These are phyloP conservation scores for Eutrema yunnanense DNA, from an alignment of 345 rosid species.

Conservation along the genomic window DNA sequence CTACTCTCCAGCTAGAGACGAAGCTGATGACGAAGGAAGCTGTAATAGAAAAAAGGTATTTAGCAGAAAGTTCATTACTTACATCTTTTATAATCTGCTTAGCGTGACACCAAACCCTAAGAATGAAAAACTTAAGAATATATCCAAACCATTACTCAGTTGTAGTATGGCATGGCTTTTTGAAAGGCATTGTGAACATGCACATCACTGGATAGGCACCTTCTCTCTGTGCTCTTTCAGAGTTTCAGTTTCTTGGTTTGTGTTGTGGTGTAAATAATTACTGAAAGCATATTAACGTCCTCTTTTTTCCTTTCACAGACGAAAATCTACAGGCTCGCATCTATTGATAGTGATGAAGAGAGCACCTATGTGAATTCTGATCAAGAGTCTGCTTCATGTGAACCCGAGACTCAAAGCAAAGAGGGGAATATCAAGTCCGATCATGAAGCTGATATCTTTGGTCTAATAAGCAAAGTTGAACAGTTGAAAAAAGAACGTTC, in stretches of 20 bases:
- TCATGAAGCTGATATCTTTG: slow-evolving; percentile 77
- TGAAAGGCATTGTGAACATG: neutral
- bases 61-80: neutral
- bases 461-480: slow-evolving; percentile 80
- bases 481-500: slow-evolving; percentile 90
- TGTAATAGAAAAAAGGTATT: slow-evolving; percentile 57
- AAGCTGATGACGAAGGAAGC: slow-evolving; percentile 60
- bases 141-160: neutral
- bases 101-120: neutral
- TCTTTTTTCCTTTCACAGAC: slow-evolving; percentile 43
- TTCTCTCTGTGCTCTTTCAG: slow-evolving; percentile 6
- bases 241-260: slow-evolving; percentile 9
- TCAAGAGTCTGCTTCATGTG: slow-evolving; percentile 61
- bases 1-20: slow-evolving; percentile 76
- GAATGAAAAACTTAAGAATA: neutral
- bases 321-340: slow-evolving; percentile 72
- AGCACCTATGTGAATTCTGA: slow-evolving; percentile 64
- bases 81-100: neutral
- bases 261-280: neutral
- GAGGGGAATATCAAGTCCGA: slow-evolving; percentile 63
- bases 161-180: neutral
- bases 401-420: slow-evolving; percentile 62
- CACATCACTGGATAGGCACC: neutral
- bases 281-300: neutral
- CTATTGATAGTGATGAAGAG: slow-evolving; percentile 74